Evolutionary conservation across 768 basidiomycete species (phyloP).

Genomic region (Pholiota microspora): DNA sequence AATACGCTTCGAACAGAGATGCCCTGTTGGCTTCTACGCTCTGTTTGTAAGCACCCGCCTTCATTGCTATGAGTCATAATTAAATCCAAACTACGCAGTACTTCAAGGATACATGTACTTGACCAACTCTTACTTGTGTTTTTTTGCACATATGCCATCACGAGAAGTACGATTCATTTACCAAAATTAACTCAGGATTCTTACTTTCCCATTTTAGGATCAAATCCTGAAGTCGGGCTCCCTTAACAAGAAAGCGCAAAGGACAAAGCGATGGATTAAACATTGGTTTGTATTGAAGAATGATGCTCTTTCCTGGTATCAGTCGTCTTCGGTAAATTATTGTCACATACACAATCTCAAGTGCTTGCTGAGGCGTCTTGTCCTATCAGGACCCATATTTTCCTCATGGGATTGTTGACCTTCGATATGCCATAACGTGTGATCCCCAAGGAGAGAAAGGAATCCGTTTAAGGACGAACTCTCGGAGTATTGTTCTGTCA

Average conservation of each 20-base stretch:
- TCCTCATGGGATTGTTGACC: constrained; percentile 91
- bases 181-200: background rate
- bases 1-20: constrained; percentile 55
- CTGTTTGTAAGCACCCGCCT: constrained; percentile 64
- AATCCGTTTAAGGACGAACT: constrained; percentile 81
- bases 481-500: constrained; percentile 67
- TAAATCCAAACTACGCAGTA: constrained; percentile 44
- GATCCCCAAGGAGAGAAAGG: constrained; percentile 77
- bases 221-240: constrained; percentile 91
- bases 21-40: constrained; percentile 91
- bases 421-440: constrained; percentile 90
- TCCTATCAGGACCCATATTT: constrained; percentile 88
- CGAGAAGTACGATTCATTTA: constrained; percentile 60
- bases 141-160: constrained; percentile 93
- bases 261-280: constrained; percentile 90
- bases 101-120: constrained; percentile 98
- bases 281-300: constrained; percentile 98
- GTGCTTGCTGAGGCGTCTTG: background rate
- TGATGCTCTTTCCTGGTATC: constrained; percentile 95
- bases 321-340: constrained; percentile 76
- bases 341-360: constrained; percentile 1
- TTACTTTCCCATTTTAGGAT: constrained; percentile 49
- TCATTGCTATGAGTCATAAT: background rate
- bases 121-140: constrained; percentile 90
- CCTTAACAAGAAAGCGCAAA: constrained; percentile 81